Base-by-base conservation (phyloP, 2,329 filamentous ascomycete species). In the Sclerotinia spermophila region DNA sequence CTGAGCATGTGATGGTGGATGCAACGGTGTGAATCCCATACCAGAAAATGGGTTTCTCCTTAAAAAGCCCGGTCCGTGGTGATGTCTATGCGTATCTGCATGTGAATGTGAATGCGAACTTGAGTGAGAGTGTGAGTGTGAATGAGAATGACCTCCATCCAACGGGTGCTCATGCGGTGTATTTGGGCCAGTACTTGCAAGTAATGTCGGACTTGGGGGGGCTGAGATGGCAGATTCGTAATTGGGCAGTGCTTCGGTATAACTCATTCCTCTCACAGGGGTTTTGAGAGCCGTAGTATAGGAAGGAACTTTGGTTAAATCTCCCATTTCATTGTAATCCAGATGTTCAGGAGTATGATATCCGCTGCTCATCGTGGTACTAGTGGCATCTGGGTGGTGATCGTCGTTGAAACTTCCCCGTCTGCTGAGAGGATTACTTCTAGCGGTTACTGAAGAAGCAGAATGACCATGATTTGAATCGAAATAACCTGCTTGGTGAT, bases 231-330 rank as follows among this genome's bases (percentile, higher is more conserved):
- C 89, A 3, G 89, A 86, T 70, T 85, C 81, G 77, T 94, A 94
- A 77, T 92, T 88, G 0, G 91, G 91, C 8, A 92, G 84, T 44
- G 83, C 83, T 33, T 84, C 83, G 10, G 84, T 80, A 58, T 83
- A 83, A 64, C 82, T 84, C 83, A 75, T 74, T 62, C 45, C 85
- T 83, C 66, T 86, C 24, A 88, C 86, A 7, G 89, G 87, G 0
- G 89, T 87, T 73, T 87, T 87, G 38, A 93, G 87, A 0, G 92
- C 92, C 1, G 92, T 94, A 24, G 86, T 86, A 79, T 94, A 94
- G 70, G 91, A 94, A 1, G 92, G 92, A 2, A 94, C 91, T 74
- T 91, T 91, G 78, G 85, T 91, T 56, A 94, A 82, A 73, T 89
- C 86, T 62, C 86, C 85, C 74, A 92, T 81, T 73, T 91, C 88